phyloP scores from a whole-genome alignment of 345 rosid species.

The Populus pruinosa region DNA sequence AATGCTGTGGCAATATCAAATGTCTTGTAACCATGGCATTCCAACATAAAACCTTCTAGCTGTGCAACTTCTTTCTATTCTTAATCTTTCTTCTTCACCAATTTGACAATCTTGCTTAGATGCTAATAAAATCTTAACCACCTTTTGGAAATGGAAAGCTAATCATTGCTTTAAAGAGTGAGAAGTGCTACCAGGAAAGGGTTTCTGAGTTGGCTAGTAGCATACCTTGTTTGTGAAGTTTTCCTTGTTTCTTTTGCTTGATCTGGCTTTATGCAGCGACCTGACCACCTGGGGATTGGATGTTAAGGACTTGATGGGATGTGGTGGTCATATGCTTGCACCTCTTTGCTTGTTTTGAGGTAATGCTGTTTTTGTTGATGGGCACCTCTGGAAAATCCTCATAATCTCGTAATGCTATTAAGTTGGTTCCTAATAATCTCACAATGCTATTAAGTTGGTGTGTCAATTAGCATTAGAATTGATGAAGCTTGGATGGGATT shows the following conservation, averaged over 20 bases:
- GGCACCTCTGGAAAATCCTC: constrained; percentile 25
- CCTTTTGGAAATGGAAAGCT: background rate
- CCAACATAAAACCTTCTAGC: background rate
- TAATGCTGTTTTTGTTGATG: constrained; percentile 44
- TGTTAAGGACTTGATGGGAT: constrained; percentile 78
- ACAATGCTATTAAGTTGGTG: background rate
- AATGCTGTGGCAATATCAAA: background rate
- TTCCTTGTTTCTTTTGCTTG: constrained; percentile 78
- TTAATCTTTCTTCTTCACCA: background rate
- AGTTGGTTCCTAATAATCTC: constrained; percentile 1
- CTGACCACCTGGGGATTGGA: constrained; percentile 52
- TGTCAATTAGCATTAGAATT: constrained; percentile 26
- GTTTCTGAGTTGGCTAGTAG: constrained; percentile 23
- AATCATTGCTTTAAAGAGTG: constrained; percentile 7
- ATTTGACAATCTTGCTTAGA: background rate
- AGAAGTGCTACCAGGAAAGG: constrained; percentile 18
- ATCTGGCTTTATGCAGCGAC: constrained; percentile 69
- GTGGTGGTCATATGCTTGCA: constrained; percentile 53
- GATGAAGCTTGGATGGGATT: constrained; percentile 31
- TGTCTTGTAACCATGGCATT: background rate
- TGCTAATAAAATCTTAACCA: background rate
- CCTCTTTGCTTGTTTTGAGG: constrained; percentile 48
- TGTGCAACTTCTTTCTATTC: background rate
- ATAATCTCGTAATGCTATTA: constrained; percentile 13
- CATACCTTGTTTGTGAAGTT: constrained; percentile 39